Evolutionary conservation across 306 rosid genomes (phyloP).

Genomic region (Castanea crenata): DNA sequence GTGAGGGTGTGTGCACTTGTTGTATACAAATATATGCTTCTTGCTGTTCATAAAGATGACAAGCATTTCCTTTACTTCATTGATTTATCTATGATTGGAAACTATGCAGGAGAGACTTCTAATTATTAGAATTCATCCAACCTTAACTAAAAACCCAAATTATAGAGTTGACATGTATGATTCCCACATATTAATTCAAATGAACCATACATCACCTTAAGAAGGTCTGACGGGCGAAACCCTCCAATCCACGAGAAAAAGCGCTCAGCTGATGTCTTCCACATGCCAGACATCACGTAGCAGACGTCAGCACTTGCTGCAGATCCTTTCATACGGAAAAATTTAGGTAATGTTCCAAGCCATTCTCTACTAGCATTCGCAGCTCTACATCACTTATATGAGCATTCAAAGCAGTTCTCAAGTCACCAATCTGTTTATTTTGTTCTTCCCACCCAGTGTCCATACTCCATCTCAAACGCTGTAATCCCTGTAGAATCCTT

Average conservation of each 20-base stretch:
- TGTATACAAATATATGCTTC: background rate
- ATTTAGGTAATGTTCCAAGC: conserved; percentile 72
- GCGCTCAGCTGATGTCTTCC: conserved; percentile 84
- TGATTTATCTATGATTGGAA: background rate
- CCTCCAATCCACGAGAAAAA: conserved; percentile 96
- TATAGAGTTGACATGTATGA: background rate
- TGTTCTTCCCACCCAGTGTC: conserved; percentile 86
- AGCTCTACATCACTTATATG: conserved; percentile 59
- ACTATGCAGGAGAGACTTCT: background rate
- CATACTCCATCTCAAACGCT: conserved; percentile 77
- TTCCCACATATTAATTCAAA: background rate
- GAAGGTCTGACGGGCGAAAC: conserved; percentile 88
- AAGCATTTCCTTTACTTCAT: background rate
- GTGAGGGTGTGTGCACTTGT: background rate
- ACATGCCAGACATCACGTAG: conserved; percentile 79
- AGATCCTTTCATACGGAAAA: conserved; percentile 72
- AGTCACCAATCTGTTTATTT: conserved; percentile 52
- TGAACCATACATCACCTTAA: conserved; percentile 54
- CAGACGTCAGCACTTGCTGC: conserved; percentile 90
- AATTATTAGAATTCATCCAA: background rate
- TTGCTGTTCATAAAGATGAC: background rate
- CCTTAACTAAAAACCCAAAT: background rate
- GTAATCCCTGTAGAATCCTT: conserved; percentile 47
- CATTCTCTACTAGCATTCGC: conserved; percentile 54
- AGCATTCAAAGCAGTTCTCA: conserved; percentile 63